These are phyloP conservation scores for Pythium rishiriense DNA, from an alignment of 352 stramenopile genomes.

Conservation along the genomic window DNA sequence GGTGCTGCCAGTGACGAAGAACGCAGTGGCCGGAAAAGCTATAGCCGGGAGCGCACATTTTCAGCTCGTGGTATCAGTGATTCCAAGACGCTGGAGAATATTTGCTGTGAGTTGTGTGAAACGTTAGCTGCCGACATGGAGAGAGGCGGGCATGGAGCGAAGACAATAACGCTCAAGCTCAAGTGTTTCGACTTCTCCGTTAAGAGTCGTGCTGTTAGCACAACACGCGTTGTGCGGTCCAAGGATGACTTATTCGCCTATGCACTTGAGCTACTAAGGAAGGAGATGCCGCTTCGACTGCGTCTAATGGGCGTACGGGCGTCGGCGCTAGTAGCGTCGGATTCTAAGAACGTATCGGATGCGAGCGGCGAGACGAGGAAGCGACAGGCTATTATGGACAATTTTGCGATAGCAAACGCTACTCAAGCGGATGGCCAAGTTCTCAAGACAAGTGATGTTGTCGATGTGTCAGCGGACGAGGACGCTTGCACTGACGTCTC, in stretches of 20 bases:
- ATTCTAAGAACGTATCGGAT: constrained; percentile 25
- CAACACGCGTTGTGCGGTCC: constrained; percentile 39
- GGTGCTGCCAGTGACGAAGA: constrained; percentile 34
- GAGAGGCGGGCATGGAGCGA: constrained; percentile 38
- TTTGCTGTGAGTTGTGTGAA: constrained; percentile 66
- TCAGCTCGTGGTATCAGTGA: constrained; percentile 20
- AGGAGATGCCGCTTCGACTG: constrained; percentile 67
- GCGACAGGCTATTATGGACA: constrained; percentile 34
- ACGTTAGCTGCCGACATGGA: constrained; percentile 58
- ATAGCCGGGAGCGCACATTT: constrained; percentile 79
- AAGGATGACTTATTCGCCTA: constrained; percentile 46
- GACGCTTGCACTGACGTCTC: not conserved
- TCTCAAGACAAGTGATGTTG: not conserved
- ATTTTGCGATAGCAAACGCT: constrained; percentile 29
- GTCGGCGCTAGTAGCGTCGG: constrained; percentile 40
- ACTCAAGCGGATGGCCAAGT: not conserved
- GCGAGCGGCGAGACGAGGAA: constrained; percentile 7
- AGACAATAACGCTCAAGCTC: constrained; percentile 72
- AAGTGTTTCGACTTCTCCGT: constrained; percentile 69
- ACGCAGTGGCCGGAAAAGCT: constrained; percentile 69
- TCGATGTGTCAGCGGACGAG: not conserved
- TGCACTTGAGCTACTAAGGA: constrained; percentile 52
- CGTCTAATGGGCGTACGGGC: constrained; percentile 68
- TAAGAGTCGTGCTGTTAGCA: constrained; percentile 51
- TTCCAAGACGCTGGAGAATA: constrained; percentile 44